A percentile compares a stretch with the other conserved stretches of the same genome.
Evolutionary conservation across 352 stramenopile genomes (phyloP).

Genomic region (Lagenidium giganteum): DNA sequence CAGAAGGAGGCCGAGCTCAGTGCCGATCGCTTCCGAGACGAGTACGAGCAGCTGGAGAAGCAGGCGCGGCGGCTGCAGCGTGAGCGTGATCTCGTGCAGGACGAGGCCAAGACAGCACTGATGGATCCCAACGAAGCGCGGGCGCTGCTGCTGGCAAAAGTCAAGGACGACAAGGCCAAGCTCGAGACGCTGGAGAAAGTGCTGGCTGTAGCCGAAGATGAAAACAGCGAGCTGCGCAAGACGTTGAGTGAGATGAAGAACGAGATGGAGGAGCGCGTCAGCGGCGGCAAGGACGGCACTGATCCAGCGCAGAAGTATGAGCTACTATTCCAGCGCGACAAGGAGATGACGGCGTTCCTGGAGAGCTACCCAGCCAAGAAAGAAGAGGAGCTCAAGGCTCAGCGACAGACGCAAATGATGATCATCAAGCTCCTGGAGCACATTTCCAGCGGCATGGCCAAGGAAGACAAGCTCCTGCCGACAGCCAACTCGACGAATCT

Average conservation of each 20-base stretch:
- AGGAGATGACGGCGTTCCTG: constrained; percentile 90
- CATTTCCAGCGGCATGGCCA: constrained; percentile 68
- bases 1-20: constrained; percentile 72
- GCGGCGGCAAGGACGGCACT: constrained; percentile 42
- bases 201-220: constrained; percentile 37
- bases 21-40: constrained; percentile 61
- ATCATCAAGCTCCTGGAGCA: constrained; percentile 90
- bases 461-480: constrained; percentile 76
- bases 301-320: constrained; percentile 84
- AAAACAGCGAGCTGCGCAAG: constrained; percentile 55
- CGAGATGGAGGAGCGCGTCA: constrained; percentile 60
- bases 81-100: constrained; percentile 65
- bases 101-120: constrained; percentile 79
- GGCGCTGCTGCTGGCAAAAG: constrained; percentile 74
- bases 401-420: constrained; percentile 58
- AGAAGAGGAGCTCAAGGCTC: constrained; percentile 46
- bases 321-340: constrained; percentile 82
- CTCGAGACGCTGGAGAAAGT: constrained; percentile 70
- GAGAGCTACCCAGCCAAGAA: constrained; percentile 77
- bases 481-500: constrained; percentile 49
- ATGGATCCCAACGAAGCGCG: constrained; percentile 88
- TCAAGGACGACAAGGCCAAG: constrained; percentile 84
- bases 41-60: constrained; percentile 71
- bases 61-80: constrained; percentile 64
- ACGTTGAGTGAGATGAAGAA: constrained; percentile 46